A percentile compares a stretch with the other conserved stretches of the same genome.
phyloP scores from a whole-genome alignment of 2,329 filamentous ascomycete species.

The Zasmidium cellare region DNA sequence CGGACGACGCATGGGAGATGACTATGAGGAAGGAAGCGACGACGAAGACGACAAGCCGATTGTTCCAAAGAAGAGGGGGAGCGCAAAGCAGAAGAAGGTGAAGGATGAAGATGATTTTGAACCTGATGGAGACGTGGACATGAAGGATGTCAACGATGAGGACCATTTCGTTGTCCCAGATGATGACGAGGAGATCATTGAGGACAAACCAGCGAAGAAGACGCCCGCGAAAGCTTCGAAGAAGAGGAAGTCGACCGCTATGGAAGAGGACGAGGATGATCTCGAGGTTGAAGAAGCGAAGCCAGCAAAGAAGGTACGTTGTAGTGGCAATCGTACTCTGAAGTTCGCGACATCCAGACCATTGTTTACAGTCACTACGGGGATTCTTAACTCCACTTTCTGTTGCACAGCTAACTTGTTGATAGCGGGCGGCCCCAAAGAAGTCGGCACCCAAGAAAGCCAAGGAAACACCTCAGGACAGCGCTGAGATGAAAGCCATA shows the following conservation, averaged over 20 bases:
- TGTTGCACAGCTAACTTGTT: too few relatives aligned
- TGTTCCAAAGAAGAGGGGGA: conserved; percentile 45
- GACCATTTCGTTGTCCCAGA: conserved; percentile 48
- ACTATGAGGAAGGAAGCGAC: conserved; percentile 66
- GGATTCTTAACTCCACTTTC: too few relatives aligned
- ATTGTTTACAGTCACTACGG: too few relatives aligned
- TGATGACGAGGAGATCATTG: conserved; percentile 42
- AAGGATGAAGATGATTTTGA: conserved; percentile 43
- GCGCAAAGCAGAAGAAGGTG: conserved; percentile 31
- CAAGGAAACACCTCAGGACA: conserved; percentile 67
- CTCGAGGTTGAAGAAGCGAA: conserved; percentile 42
- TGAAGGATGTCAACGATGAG: conserved; percentile 52
- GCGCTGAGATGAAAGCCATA: conserved; percentile 75
- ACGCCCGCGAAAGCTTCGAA: conserved; percentile 35
- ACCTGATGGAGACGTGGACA: conserved; percentile 51
- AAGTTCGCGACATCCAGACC: too few relatives aligned
- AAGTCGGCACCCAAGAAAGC: conserved; percentile 61
- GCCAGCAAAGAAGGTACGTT: conserved; percentile 56
- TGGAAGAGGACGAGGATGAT: conserved; percentile 57
- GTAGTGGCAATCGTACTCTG: too few relatives aligned
- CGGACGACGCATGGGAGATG: conserved; percentile 59
- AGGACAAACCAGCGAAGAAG: conserved; percentile 42
- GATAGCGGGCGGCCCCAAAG: conserved; percentile 35
- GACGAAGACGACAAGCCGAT: conserved; percentile 67
- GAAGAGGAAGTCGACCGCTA: conserved; percentile 62